Conservation (phyloP, 371 early-diverging fungal genomes). For the Nematocida ironsii region DNA sequence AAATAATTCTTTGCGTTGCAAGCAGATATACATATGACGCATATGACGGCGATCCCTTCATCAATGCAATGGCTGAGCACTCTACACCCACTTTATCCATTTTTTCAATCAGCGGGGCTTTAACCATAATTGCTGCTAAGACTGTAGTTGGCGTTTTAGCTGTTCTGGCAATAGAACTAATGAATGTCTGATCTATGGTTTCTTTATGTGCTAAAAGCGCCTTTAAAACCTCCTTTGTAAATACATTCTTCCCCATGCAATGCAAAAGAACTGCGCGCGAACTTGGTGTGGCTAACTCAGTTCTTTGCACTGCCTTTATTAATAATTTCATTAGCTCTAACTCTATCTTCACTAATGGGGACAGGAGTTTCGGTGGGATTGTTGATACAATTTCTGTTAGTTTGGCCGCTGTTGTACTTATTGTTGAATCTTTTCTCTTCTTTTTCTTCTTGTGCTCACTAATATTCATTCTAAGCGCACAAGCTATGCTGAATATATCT, state of each 20-base stretch:
- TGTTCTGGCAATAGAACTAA: background rate
- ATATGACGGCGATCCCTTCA: background rate
- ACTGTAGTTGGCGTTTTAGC: conserved; percentile 15
- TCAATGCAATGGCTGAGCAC: background rate
- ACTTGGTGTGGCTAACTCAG: background rate
- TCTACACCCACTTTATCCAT: background rate
- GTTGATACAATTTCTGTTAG: background rate
- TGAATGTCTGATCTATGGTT: background rate
- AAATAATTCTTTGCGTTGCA: background rate
- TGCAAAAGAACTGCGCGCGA: conserved; percentile 6
- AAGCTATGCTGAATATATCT: conserved; percentile 25
- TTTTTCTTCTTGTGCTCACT: background rate
- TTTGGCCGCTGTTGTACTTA: background rate
- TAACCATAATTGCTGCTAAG: background rate
- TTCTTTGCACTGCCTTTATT: background rate
- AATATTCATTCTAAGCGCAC: conserved; percentile 14
- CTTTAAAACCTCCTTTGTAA: background rate
- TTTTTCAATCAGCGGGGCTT: background rate
- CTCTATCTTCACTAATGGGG: conserved; percentile 9
- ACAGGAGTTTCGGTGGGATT: background rate
- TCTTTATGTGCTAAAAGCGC: background rate
- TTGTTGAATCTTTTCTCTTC: background rate
- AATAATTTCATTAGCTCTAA: conserved; percentile 13
- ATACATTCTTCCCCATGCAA: conserved; percentile 22
- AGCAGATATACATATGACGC: conserved; percentile 16